Evolutionary conservation across 2,329 filamentous ascomycete genomes (phyloP).

Genomic region (Diatrype stigma): DNA sequence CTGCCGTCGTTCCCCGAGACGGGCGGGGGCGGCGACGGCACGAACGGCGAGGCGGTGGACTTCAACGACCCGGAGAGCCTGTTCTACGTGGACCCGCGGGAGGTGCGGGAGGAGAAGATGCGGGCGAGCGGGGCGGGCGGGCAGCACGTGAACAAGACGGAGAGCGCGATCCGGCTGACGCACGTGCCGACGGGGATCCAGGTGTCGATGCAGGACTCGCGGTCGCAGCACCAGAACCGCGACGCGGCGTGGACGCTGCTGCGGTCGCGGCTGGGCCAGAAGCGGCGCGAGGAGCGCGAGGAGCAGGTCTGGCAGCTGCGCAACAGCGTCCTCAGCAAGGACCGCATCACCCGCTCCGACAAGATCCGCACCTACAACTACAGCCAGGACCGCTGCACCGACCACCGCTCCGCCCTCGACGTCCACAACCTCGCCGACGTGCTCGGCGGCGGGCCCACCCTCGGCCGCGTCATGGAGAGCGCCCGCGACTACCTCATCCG

Average conservation of each 20-base stretch:
- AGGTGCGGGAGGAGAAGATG: conserved; percentile 86
- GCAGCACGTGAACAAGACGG: conserved; percentile 98
- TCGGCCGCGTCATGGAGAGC: conserved; percentile 74
- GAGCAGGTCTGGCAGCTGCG: conserved; percentile 71
- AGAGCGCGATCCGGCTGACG: conserved; percentile 89
- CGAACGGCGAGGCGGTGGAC: conserved; percentile 45
- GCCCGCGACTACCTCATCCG: conserved; percentile 72
- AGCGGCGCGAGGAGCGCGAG: conserved; percentile 75
- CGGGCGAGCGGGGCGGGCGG: conserved; percentile 86
- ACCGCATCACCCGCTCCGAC: conserved; percentile 83
- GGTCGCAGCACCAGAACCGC: conserved; percentile 86
- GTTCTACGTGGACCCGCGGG: conserved; percentile 81
- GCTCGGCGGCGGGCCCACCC: conserved; percentile 65
- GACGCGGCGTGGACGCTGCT: conserved; percentile 83
- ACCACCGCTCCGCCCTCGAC: conserved; percentile 78
- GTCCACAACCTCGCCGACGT: conserved; percentile 77
- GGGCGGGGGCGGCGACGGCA: conserved; percentile 44
- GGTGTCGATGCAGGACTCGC: conserved; percentile 87
- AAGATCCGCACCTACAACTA: conserved; percentile 93
- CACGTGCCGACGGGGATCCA: conserved; percentile 83
- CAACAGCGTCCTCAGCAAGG: conserved; percentile 72
- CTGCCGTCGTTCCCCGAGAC: conserved; percentile 72
- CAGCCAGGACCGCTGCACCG: conserved; percentile 72
- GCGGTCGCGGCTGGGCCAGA: conserved; percentile 75
- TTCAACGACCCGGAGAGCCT: conserved; percentile 83